phyloP scores from a whole-genome alignment of 305 asterid genomes.

The Striga hermonthica region DNA sequence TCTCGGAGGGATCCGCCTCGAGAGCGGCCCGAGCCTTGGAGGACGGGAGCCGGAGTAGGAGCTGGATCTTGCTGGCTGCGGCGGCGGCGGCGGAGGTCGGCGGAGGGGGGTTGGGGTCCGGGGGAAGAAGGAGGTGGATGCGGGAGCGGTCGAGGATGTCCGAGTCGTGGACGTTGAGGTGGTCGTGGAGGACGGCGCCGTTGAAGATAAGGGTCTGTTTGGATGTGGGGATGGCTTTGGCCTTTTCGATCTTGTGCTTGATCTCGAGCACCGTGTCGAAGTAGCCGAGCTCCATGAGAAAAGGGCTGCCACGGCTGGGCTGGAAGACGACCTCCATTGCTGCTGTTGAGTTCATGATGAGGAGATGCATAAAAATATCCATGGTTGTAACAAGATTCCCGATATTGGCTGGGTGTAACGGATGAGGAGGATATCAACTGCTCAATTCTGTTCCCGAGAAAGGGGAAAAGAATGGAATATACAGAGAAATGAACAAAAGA shows the following conservation, averaged over 20 bases:
- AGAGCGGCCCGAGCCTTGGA: constrained; percentile 28
- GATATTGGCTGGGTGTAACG: too few species aligned
- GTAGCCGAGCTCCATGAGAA: constrained; percentile 58
- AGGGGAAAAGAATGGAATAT: too few species aligned
- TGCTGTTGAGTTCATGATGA: too few species aligned
- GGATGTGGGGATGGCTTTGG: constrained; percentile 51
- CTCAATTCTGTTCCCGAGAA: too few species aligned
- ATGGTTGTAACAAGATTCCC: too few species aligned
- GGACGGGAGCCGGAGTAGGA: constrained; percentile 41
- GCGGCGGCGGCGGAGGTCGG: not conserved
- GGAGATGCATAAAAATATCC: too few species aligned
- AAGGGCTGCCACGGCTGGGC: constrained; percentile 41
- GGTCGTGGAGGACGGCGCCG: constrained; percentile 46
- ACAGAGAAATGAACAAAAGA: too few species aligned
- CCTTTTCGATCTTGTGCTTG: constrained; percentile 54
- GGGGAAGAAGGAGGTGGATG: constrained; percentile 38
- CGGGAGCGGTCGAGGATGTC: constrained; percentile 55
- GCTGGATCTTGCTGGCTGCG: constrained; percentile 35
- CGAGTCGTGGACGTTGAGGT: constrained; percentile 53
- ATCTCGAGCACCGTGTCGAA: constrained; percentile 62
- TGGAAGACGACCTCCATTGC: constrained; percentile 55
- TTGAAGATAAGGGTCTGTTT: constrained; percentile 54
- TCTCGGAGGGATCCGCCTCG: constrained; percentile 38
- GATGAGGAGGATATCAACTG: too few species aligned
- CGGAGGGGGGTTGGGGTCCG: constrained; percentile 20